These are phyloP conservation scores for Vigna nakashimae DNA, from an alignment of 306 rosid genomes.

Conservation along the genomic window DNA sequence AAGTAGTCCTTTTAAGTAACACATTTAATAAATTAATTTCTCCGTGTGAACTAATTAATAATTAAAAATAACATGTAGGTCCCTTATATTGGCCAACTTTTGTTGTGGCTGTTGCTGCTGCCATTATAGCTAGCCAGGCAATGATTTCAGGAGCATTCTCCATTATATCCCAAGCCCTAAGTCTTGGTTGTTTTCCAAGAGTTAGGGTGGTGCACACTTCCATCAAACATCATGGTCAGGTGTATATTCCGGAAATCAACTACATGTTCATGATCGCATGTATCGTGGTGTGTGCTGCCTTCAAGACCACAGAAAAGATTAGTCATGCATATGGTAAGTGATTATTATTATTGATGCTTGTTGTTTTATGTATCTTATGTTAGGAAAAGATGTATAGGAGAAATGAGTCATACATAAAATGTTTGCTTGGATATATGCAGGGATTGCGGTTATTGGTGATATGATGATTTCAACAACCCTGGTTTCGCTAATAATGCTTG, in stretches of 20 bases:
- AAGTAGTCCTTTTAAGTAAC: no score
- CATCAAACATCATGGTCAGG: slow-evolving; percentile 72
- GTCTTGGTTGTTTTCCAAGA: slow-evolving; percentile 81
- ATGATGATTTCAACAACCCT: slow-evolving; percentile 69
- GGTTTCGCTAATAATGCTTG: slow-evolving; percentile 70
- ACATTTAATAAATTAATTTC: no score
- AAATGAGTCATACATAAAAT: no score
- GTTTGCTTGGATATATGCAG: slow-evolving; percentile 39
- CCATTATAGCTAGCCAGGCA: slow-evolving; percentile 90
- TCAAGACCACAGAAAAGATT: slow-evolving; percentile 73
- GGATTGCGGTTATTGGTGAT: slow-evolving; percentile 80
- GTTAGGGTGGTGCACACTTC: slow-evolving; percentile 89
- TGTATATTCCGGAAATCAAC: slow-evolving; percentile 80
- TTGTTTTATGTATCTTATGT: background rate
- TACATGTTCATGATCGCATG: slow-evolving; percentile 79
- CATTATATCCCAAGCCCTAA: slow-evolving; percentile 71
- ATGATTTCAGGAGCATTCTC: slow-evolving; percentile 92
- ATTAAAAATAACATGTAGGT: slow-evolving; percentile 43
- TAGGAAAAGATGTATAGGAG: background rate
- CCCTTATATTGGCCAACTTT: slow-evolving; percentile 88
- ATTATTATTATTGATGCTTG: background rate
- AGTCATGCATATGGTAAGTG: slow-evolving; percentile 79
- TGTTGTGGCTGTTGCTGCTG: slow-evolving; percentile 75
- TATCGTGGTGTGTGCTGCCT: slow-evolving; percentile 63
- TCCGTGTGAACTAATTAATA: background rate